Base-by-base conservation (phyloP, 1,284 basidiomycete genomes). In the Irpex rosettiformis region DNA sequence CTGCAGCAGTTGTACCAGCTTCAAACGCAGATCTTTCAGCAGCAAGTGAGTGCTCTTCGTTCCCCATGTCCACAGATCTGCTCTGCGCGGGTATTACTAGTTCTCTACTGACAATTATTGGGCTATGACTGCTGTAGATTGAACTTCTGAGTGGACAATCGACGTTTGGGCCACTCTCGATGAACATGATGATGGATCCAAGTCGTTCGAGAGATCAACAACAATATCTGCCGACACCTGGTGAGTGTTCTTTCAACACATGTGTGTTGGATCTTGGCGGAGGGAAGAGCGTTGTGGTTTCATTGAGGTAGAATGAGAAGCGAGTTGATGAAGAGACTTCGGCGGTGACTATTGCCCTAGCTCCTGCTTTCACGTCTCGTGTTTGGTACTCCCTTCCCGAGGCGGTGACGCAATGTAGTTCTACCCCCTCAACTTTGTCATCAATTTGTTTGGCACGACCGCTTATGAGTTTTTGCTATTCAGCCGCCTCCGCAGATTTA, bases 11-110 rank as follows among this genome's bases (percentile, higher is more conserved):
- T 91, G 51, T 79, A 80, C 1, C 88, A 89, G 69, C 73, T 92
- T 2, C 90, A 92, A 67, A 85, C 84, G 58, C 88, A 91, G 76
- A 90, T 93, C 59, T 88, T 93, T 58, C 90, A 92, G 66, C 90
- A 92, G 68, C 90, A 92, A 84, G 90, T 86, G 58, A 53, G 60
- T 65, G 45, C 54, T 30, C 54, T 29, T 55, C 57, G 48, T 21
- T 51, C 49, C 56, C 59, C 53, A 45, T n/a, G n/a, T n/a, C n/a
- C n/a, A n/a, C n/a, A n/a, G n/a, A n/a, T n/a, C n/a, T n/a, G n/a
- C n/a, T n/a, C n/a, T n/a, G n/a, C n/a, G n/a, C 55, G 33, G 45
- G 54, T 16, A 13, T 33, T 24, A 54, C 49, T n/a, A 51, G 47
- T 11, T 11, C 33, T 16, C 16, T 16, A 37, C 33, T 37, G 33